Conservation (phyloP, 495 filamentous ascomycete species). For the Xylaria curta region DNA sequence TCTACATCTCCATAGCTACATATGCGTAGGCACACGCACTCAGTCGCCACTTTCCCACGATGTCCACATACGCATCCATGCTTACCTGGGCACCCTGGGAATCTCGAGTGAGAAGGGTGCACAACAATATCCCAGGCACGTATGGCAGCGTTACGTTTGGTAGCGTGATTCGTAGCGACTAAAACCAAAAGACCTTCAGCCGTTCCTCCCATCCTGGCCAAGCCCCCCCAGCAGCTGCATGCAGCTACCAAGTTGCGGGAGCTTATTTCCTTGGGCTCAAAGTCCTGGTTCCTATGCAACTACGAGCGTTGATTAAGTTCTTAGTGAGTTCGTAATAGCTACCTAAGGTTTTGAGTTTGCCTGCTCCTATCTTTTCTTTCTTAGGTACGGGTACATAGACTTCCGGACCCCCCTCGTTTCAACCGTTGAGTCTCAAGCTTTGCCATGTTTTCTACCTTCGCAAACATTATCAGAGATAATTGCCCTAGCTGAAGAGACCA, state of each 20-base stretch:
- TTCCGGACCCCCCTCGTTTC: not conserved
- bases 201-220: conserved; percentile 8
- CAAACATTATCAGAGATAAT: not conserved
- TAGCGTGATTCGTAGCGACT: conserved; percentile 13
- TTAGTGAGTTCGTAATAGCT: conserved; percentile 8
- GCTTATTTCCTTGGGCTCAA: not conserved
- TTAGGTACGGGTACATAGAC: not conserved
- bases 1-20: not conserved
- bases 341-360: not conserved
- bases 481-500: not conserved
- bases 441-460: not conserved
- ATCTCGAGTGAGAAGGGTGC: conserved; percentile 3
- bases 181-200: conserved; percentile 19
- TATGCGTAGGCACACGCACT: conserved; percentile 2
- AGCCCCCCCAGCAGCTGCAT: conserved; percentile 12
- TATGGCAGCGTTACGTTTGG: conserved; percentile 14
- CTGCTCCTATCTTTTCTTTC: not conserved
- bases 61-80: conserved; percentile 19
- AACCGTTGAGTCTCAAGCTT: not conserved
- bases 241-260: conserved; percentile 4
- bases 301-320: not conserved
- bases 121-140: not conserved
- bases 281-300: conserved; percentile 2
- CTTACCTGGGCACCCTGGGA: not conserved
- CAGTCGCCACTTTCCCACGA: not conserved